phyloP scores from a whole-genome alignment of 208 protist species.

The Leishmania major region DNA sequence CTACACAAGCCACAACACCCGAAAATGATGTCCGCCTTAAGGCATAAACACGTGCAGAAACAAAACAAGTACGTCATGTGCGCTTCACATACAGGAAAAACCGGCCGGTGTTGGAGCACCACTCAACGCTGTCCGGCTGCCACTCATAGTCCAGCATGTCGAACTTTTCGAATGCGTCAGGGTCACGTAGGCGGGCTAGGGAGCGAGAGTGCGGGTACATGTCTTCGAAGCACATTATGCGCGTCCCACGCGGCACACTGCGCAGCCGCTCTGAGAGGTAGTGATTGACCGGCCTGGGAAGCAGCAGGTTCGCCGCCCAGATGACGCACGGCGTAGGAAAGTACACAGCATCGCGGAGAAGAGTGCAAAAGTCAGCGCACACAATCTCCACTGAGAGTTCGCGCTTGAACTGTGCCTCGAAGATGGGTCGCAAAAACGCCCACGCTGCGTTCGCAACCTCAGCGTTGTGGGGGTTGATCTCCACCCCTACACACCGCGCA shows the following conservation, averaged over 20 bases:
- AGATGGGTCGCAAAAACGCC: conserved; percentile 42
- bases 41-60: not conserved
- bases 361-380: conserved; percentile 67
- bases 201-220: conserved; percentile 76
- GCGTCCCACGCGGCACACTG: conserved; percentile 46
- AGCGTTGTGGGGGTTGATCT: conserved; percentile 75
- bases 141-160: conserved; percentile 74
- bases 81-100: conserved; percentile 66
- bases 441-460: conserved; percentile 59
- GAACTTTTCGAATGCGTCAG: conserved; percentile 78
- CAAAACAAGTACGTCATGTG: conserved; percentile 10
- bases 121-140: conserved; percentile 76
- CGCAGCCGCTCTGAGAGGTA: conserved; percentile 76
- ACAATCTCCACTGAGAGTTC: conserved; percentile 64
- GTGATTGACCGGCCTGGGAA: conserved; percentile 73
- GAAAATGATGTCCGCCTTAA: not conserved
- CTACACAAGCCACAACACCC: not conserved
- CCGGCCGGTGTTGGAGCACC: conserved; percentile 52
- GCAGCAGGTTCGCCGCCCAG: conserved; percentile 78
- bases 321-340: conserved; percentile 54
- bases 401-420: conserved; percentile 48
- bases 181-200: conserved; percentile 61
- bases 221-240: conserved; percentile 81
- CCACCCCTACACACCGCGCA: conserved; percentile 74
- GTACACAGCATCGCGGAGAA: conserved; percentile 38